These are phyloP conservation scores for Boletus sp. DNA, from an alignment of 1,284 basidiomycete species.

Conservation along the genomic window DNA sequence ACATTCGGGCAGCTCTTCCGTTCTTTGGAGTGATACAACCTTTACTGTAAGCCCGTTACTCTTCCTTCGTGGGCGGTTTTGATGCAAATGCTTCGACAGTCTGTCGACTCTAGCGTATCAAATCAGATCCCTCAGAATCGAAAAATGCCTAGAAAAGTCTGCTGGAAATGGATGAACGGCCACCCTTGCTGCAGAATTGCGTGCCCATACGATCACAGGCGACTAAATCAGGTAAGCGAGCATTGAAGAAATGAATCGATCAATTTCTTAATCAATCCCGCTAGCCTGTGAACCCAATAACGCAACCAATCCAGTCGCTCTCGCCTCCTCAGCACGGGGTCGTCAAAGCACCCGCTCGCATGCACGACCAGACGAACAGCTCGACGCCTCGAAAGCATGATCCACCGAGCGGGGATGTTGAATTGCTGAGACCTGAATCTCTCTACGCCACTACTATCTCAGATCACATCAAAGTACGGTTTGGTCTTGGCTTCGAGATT, in stretches of 20 bases:
- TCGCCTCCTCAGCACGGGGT: background rate
- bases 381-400: background rate
- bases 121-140: background rate
- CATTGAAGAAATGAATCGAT: background rate
- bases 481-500: slow-evolving; percentile 40
- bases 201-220: slow-evolving; percentile 16
- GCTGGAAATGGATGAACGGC: slow-evolving; percentile 5
- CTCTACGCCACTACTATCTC: slow-evolving; percentile 23
- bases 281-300: background rate
- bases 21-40: slow-evolving; percentile 16
- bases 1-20: slow-evolving; percentile 12
- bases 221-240: background rate
- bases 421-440: slow-evolving; percentile 11
- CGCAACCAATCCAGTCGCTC: background rate
- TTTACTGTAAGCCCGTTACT: slow-evolving; percentile 18
- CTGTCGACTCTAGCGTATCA: slow-evolving; percentile 18
- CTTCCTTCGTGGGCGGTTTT: background rate
- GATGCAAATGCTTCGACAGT: slow-evolving; percentile 11
- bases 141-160: background rate
- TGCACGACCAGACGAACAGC: background rate
- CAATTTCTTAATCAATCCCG: background rate
- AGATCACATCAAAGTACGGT: slow-evolving; percentile 34
- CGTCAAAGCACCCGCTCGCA: too few relatives aligned
- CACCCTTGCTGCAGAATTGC: background rate
- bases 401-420: background rate